These are phyloP conservation scores for Zygosaccharomyces kombuchaensis DNA, from an alignment of 805 yeast species.

Conservation along the genomic window DNA sequence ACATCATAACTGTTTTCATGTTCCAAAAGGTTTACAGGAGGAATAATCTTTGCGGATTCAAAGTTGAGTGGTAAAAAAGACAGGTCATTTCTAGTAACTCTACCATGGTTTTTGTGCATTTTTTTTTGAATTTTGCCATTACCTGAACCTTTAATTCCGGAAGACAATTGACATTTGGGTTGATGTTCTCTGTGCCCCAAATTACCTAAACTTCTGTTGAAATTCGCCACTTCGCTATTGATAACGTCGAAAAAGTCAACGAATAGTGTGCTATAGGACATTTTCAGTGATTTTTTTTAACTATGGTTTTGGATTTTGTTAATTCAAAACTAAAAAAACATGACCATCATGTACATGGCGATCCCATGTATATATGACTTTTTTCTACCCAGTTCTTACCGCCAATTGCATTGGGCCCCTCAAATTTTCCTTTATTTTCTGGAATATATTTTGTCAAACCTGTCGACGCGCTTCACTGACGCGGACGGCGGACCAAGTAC, in stretches of 20 bases:
- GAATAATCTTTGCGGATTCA: constrained; percentile 26
- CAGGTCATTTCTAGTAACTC: constrained; percentile 20
- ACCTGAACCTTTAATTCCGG: neutral
- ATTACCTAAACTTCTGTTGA: constrained; percentile 35
- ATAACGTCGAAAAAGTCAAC: constrained; percentile 42
- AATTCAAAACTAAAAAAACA: no score
- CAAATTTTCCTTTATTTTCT: no score
- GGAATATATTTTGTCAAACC: no score
- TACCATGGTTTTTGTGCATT: constrained; percentile 3
- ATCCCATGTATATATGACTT: no score
- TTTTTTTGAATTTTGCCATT: constrained; percentile 1
- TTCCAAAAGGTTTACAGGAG: constrained; percentile 46
- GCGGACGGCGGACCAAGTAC: no score
- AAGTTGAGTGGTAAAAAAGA: constrained; percentile 29
- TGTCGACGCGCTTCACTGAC: no score
- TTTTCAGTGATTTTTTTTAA: constrained; percentile 8
- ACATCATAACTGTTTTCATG: constrained; percentile 40
- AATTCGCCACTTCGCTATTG: constrained; percentile 39
- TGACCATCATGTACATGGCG: no score
- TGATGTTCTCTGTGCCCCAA: constrained; percentile 25
- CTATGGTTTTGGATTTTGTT: neutral
- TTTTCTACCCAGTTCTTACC: no score
- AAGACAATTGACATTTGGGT: constrained; percentile 19
- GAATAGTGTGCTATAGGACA: constrained; percentile 41
- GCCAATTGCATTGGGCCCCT: no score